A percentile compares a stretch with the other conserved stretches of the same genome.
phyloP scores from a whole-genome alignment of 1,284 basidiomycete species.

The Sphagnurus paluster region DNA sequence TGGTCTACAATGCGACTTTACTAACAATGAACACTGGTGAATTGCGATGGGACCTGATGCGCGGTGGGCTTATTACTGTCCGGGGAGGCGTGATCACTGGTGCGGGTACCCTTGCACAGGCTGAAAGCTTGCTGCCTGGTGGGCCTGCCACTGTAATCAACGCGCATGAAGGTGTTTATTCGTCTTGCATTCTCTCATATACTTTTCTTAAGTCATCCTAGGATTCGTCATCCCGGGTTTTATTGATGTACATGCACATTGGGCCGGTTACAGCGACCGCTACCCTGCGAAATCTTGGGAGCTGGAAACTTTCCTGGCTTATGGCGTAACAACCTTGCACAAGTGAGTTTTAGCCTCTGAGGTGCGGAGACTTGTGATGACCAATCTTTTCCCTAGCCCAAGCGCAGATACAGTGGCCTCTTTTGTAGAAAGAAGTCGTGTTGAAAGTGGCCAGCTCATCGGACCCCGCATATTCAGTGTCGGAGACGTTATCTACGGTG shows the following conservation, averaged over 20 bases:
- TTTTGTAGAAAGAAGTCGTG: slow-evolving; percentile 61
- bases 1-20: slow-evolving; percentile 65
- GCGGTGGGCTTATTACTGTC: slow-evolving; percentile 49
- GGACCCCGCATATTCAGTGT: slow-evolving; percentile 73
- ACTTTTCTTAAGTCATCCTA: slow-evolving; percentile 23
- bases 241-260: slow-evolving; percentile 75
- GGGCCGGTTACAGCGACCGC: slow-evolving; percentile 50
- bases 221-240: slow-evolving; percentile 69
- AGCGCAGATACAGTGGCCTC: slow-evolving; percentile 60
- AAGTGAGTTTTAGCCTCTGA: slow-evolving; percentile 45
- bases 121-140: slow-evolving; percentile 38
- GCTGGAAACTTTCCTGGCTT: slow-evolving; percentile 70
- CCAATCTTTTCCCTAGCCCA: slow-evolving; percentile 41
- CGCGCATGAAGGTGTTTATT: slow-evolving; percentile 53
- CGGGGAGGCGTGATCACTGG: slow-evolving; percentile 56
- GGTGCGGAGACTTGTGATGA: not conserved
- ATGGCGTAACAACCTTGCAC: slow-evolving; percentile 76
- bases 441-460: slow-evolving; percentile 65
- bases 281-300: slow-evolving; percentile 73
- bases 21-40: slow-evolving; percentile 61
- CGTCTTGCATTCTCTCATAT: not conserved
- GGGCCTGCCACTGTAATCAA: slow-evolving; percentile 51
- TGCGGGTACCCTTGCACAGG: slow-evolving; percentile 37
- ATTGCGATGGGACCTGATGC: slow-evolving; percentile 47
- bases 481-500: slow-evolving; percentile 67